Evolutionary conservation across 495 filamentous ascomycete genomes (phyloP), one percentile per base, ranked within the genome.

Genomic region (Xylaria acuta): DNA sequence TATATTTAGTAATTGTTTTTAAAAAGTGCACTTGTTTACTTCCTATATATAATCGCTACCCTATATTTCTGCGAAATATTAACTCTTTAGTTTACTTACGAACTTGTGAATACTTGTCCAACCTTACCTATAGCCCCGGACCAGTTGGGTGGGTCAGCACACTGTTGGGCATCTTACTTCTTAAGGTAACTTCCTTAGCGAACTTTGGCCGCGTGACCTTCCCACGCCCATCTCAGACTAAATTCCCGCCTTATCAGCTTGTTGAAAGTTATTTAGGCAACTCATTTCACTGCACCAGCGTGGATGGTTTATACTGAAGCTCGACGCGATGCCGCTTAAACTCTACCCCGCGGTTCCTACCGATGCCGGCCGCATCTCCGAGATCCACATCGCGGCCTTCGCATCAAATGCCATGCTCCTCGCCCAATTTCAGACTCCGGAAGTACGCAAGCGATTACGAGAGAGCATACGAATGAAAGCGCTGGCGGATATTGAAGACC

Each of bases 331-430:
- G 72, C 40, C 72, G 18, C 69, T 74, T 18, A n/a, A 34, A 32
- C 70, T 77, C 38, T 56, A 51, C 2, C 32, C 47, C 69, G 76
- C 74, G 38, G 18, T 72, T 1, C 68, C n/a, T 14, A 69, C 54
- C 45, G 80, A 85, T 67, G 82, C 78, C 16, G 65, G 74, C 54
- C 74, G 77, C 40, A 85, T 85, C 64, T 78, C 80, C 20, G 75
- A 78, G 56, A 79, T 84, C 51, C 83, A 84, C 72, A 82, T 83
- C 69, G 72, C 76, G 30, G 81, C 82, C n/a, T 85, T 85, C 70
- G 71, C 71, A 16, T 72, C 75, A n/a, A 84, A 84, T 51, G 64
- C 60, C n/a, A 76, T 84, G 73, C 75, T 85, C 0, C 74, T 76
- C 63, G 81, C 77, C 0, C 82, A 84, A 56, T 85, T 84, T 45